Conservation (phyloP, 2,329 filamentous ascomycete genomes). For the Aotearoamyces nothofagi region DNA sequence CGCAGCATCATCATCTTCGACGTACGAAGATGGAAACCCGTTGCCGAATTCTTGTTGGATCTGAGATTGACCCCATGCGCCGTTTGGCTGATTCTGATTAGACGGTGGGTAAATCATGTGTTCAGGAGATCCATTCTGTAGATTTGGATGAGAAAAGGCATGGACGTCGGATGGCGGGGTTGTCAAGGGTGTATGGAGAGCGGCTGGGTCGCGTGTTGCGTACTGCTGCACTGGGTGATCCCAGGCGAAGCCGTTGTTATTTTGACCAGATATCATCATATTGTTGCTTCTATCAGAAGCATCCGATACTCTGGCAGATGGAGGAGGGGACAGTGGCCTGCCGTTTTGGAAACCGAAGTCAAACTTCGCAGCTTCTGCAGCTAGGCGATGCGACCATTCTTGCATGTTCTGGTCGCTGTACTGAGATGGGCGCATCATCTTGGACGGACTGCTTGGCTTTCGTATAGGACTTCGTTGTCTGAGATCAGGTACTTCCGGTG, state of each 20-base stretch:
- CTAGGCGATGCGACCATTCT: slow-evolving; percentile 35
- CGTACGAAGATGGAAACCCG: slow-evolving; percentile 4
- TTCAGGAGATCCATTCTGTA: too few species aligned
- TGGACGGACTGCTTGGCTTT: slow-evolving; percentile 18
- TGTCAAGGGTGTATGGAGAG: slow-evolving; percentile 12
- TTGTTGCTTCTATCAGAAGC: slow-evolving; percentile 18
- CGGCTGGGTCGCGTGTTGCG: neutral
- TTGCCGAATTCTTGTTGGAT: too few species aligned
- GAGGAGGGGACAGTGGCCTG: slow-evolving; percentile 27
- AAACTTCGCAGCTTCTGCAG: slow-evolving; percentile 25
- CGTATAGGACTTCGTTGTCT: slow-evolving; percentile 21
- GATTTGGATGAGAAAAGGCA: too few species aligned
- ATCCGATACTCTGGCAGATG: slow-evolving; percentile 23
- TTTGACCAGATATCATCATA: slow-evolving; percentile 13
- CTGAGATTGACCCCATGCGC: too few species aligned
- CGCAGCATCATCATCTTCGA: slow-evolving; percentile 7
- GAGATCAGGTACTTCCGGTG: slow-evolving; percentile 15
- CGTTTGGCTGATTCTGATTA: too few species aligned
- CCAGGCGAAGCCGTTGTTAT: slow-evolving; percentile 2
- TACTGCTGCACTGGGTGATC: neutral
- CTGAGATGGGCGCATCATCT: slow-evolving; percentile 20
- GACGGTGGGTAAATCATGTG: too few species aligned
- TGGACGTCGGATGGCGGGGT: slow-evolving; percentile 11
- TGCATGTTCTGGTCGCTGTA: slow-evolving; percentile 28
- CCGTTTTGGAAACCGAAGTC: slow-evolving; percentile 28